Evolutionary conservation across 1,139 yeast species (phyloP), one percentile per base, ranked within the genome.

Genomic region (Yamadazyma buinensis): DNA sequence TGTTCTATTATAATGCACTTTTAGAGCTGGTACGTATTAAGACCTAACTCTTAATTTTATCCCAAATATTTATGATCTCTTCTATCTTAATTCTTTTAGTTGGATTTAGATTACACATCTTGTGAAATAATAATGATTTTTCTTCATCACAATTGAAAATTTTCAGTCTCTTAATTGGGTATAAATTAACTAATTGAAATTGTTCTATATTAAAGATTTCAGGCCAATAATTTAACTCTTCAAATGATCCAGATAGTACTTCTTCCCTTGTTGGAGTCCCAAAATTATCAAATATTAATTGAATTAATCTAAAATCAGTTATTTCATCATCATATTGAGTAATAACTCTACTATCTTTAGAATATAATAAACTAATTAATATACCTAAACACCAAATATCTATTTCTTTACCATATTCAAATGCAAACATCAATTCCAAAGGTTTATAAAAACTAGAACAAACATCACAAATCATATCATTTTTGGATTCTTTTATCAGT

Each of bases 351-450:
- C 77, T 70, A 34, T 72, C 57, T 0, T 41, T 37, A 27, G 84
- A 76, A 43, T 73, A 75, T 33, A 88, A 52, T 34, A 76, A 64
- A n/a, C 85, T 76, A 39, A 83, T 52, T 1, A 86, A 47, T 7
- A 92, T 72, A 2, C 92, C 95, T 14, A 82, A 52, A 0, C 86
- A 66, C 97, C 97, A 92, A 20, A 87, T 67, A 52, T 92, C 98
- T 4, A 90, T 65, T 28, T 73, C 79, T 27, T 54, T 56, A 2
- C 74, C 61, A 54, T 92, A 92, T 39, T 72, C 67, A 7, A 67
- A 64, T 0, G 94, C 88, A 39, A 87, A 75, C 32, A 92, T 61
- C 32, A 86, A 62, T 51, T 92, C 97, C 0, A 97, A 95, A 0
- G 97, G 84, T 47, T 87, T 83, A 59, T 80, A 92, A 29, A 74